Evolutionary conservation across 75 land plant species (phyloP).

Genomic region (Selaginella moellendorffii): DNA sequence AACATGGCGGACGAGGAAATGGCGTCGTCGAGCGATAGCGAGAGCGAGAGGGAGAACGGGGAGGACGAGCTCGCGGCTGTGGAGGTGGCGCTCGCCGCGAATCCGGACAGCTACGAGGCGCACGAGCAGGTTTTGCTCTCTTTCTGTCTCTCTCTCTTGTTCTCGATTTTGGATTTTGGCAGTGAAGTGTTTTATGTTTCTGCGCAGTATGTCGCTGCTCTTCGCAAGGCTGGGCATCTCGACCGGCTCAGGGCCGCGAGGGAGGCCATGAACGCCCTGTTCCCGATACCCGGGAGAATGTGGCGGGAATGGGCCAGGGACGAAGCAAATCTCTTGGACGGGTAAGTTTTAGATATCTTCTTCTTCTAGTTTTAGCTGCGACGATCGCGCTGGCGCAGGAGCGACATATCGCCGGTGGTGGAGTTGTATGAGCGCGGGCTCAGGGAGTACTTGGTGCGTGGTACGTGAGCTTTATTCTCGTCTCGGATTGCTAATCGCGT

Average conservation of each 20-base stretch:
- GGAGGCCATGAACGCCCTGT: conserved; percentile 65
- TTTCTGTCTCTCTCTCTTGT: too few species aligned
- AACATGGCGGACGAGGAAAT: too few species aligned
- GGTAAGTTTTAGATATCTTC: too few species aligned
- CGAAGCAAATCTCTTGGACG: conserved; percentile 37
- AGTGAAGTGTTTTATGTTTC: conserved; percentile 1
- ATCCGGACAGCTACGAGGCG: too few species aligned
- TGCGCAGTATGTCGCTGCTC: conserved; percentile 47
- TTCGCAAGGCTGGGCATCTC: conserved; percentile 50
- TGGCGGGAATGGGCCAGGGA: conserved; percentile 97
- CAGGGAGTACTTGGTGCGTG: conserved; percentile 72
- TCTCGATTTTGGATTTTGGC: too few species aligned
- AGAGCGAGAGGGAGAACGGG: too few species aligned
- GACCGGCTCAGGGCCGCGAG: conserved; percentile 82
- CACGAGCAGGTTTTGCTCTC: too few species aligned
- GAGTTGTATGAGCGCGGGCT: conserved; percentile 64
- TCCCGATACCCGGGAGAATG: conserved; percentile 68
- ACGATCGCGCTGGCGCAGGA: too few species aligned
- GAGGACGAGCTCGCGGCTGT: too few species aligned
- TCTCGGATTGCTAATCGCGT: neutral
- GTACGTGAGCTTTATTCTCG: neutral
- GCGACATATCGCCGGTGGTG: conserved; percentile 39
- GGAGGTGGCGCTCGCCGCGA: too few species aligned
- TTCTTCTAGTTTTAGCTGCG: too few species aligned
- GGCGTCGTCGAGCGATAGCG: too few species aligned